Base-by-base conservation (phyloP, 2,329 filamentous ascomycete species). In the Aspergillus sp. region DNA sequence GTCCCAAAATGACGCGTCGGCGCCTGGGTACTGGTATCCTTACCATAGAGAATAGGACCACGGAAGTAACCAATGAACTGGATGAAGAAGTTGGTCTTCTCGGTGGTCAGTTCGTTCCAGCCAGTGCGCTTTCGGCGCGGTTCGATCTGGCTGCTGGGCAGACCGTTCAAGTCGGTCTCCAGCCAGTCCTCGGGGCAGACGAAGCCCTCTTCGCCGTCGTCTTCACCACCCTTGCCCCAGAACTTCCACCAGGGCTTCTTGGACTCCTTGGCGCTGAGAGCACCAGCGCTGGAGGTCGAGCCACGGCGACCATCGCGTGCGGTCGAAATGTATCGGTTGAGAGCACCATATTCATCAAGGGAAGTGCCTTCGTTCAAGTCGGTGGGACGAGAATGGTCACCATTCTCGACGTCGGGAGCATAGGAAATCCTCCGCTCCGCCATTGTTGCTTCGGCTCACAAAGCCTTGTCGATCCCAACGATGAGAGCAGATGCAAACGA, bases 41-140 rank as follows among this genome's bases (percentile, higher is more conserved):
- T 82, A 90, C 88, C 87, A 77, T 90, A 91, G 62, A 91, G 86
- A 80, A 91, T 88, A 62, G 88, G 88, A 69, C 88, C 88, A 65
- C 80, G 85, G 83, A 91, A 91, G 80, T 88, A 91, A 72, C 84
- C 82, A 66, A 91, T 77, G 79, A 91, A 90, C 79, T 90, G 87
- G 72, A 88, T 73, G 73, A 90, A 82, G 79, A 90, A 79, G 79
- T 90, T 90, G 77, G 87, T 86, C 81, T 90, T 90, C 79, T 90
- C 88, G 33, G 87, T 85, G 31, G 82, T 80, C 73, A 91, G 80
- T 74, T 91, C 88, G 79, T 90, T 91, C 79, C 77, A 90, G 60
- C 88, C 88, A 64, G 81, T 82, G 68, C 82, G 82, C 78, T 85
- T 89, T 66, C 88, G 82, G 68, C 88, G 84, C 52, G 70, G 68